These are phyloP conservation scores for Kazachstania sp. DNA, from an alignment of 1,139 yeast species.

Conservation along the genomic window DNA sequence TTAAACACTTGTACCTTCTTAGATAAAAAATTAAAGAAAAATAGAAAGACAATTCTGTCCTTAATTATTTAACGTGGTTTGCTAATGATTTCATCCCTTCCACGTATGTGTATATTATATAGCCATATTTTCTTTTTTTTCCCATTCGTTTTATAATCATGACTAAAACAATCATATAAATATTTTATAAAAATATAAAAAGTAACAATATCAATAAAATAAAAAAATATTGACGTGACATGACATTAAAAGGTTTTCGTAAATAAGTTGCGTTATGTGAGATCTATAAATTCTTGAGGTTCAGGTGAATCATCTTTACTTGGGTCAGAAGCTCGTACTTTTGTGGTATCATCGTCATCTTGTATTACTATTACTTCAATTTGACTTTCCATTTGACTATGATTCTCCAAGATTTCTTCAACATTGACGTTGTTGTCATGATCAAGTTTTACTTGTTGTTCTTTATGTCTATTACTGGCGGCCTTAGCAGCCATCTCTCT, in stretches of 20 bases:
- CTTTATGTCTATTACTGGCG: constrained; percentile 57
- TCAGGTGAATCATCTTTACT: constrained; percentile 21
- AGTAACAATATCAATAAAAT: not conserved
- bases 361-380: constrained; percentile 21
- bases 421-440: constrained; percentile 9
- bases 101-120: not conserved
- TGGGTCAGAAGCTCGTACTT: not conserved
- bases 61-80: not conserved
- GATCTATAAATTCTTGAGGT: constrained; percentile 17
- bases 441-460: constrained; percentile 33
- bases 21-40: not conserved
- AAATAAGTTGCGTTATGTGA: constrained; percentile 11
- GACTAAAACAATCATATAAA: not conserved
- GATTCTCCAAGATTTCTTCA: constrained; percentile 7
- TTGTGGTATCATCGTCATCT: constrained; percentile 26
- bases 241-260: not conserved
- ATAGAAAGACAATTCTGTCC: not conserved
- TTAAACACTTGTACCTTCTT: constrained; percentile 8
- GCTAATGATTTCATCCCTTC: not conserved
- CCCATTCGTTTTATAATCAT: not conserved
- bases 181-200: not conserved
- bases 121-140: not conserved
- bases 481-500: constrained; percentile 54
- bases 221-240: no score
- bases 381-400: constrained; percentile 10